Evolutionary conservation across 2,329 filamentous ascomycete genomes (phyloP), one percentile per base, ranked within the genome.

Genomic region (Ophiocordyceps camponoti-rufipedis): DNA sequence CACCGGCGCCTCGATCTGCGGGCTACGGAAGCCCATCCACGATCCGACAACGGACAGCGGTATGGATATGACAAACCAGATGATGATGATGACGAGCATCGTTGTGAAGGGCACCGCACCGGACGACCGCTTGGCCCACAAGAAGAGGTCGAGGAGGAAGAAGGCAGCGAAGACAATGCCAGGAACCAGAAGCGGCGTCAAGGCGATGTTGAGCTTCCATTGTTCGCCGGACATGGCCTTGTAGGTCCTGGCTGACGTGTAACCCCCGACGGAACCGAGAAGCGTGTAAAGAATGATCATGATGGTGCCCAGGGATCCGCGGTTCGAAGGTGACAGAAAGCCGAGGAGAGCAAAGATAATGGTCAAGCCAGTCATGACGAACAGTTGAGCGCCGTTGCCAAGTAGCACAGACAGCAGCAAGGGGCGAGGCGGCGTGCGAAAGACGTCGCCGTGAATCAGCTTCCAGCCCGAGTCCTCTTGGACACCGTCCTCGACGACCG

Each of bases 381-480:
- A 96, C 4, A 98, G 76, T 64, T 98, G 91, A 11, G 85, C 86
- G 49, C 91, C 91, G 58, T 93, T 96, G 48, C 91, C 91, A 40
- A 95, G 73, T 50, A 98, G 72, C 7, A 98, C 71, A 46, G 88
- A 88, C 18, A 98, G 72, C 13, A 95, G 69, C 28, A 98, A 72
- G 1, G 88, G 84, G 48, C 84, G 80, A 51, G 80, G 77, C 4
- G 91, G 91, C 11, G 82, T 80, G 47, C 91, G 82, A 72, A 98
- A 98, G 31, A 96, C 89, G 61, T 98, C 91, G 45, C 91, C 91
- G 56, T 98, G 91, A 1, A 98, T 88, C 43, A 98, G 68, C 65
- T 98, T 98, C 91, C 91, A 98, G 49, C 91, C 91, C 10, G 88
- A 95, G 62, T 98, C 91, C 58, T 98, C 91, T 61, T 94, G 88